phyloP scores from a whole-genome alignment of 371 early-diverging fungal genomes.

The Mortierella sp. region DNA sequence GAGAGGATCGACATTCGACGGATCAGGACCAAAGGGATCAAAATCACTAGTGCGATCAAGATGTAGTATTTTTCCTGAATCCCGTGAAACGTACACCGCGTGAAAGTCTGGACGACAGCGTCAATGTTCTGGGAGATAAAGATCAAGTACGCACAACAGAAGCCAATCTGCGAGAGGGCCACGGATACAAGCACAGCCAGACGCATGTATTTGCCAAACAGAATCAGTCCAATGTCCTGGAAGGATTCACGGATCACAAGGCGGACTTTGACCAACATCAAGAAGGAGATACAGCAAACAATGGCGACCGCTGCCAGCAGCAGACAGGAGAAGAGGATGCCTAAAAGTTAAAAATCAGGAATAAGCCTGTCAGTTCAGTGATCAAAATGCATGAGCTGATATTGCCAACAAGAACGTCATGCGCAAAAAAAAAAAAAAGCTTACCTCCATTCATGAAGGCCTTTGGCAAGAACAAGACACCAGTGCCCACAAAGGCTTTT shows the following conservation, averaged over 20 bases:
- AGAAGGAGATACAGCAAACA: slow-evolving; percentile 69
- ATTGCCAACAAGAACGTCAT: too few relatives aligned
- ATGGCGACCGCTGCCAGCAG: slow-evolving; percentile 60
- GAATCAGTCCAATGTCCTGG: slow-evolving; percentile 81
- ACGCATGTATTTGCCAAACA: slow-evolving; percentile 76
- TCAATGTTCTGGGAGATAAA: slow-evolving; percentile 61
- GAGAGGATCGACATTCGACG: slow-evolving; percentile 75
- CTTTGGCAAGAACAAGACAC: slow-evolving; percentile 73
- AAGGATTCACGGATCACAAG: slow-evolving; percentile 71
- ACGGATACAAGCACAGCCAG: slow-evolving; percentile 73
- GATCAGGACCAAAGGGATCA: slow-evolving; percentile 76
- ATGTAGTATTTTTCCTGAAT: slow-evolving; percentile 62
- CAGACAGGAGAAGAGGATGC: slow-evolving; percentile 63
- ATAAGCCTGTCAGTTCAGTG: neutral
- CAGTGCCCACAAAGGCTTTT: slow-evolving; percentile 84
- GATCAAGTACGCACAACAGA: slow-evolving; percentile 73
- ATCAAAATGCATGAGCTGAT: neutral
- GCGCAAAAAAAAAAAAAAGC: too few relatives aligned
- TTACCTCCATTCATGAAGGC: slow-evolving; percentile 71
- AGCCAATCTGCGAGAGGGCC: slow-evolving; percentile 76
- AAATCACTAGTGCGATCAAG: slow-evolving; percentile 63
- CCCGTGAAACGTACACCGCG: slow-evolving; percentile 46
- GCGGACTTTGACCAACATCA: slow-evolving; percentile 68
- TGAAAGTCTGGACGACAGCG: slow-evolving; percentile 58
- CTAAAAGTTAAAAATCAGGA: neutral